Percentiles rank a stretch among this genome's conserved stretches.
These are phyloP conservation scores for Lipomyces chichibuensis DNA, from an alignment of 805 yeast genomes.

Conservation along the genomic window DNA sequence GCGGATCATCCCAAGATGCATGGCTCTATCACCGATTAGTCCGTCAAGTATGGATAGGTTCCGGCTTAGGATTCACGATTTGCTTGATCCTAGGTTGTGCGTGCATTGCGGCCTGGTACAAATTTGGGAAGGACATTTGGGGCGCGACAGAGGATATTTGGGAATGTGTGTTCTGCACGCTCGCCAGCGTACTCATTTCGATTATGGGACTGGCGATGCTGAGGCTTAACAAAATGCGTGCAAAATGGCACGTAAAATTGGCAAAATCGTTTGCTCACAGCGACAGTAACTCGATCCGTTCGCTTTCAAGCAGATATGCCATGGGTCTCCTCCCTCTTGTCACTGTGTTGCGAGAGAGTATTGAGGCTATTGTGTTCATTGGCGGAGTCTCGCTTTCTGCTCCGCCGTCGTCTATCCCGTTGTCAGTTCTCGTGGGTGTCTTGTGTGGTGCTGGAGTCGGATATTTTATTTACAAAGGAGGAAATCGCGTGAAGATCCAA, in stretches of 20 bases:
- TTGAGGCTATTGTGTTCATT: slow-evolving; percentile 93
- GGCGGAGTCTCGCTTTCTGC: slow-evolving; percentile 88
- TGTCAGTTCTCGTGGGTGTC: slow-evolving; percentile 87
- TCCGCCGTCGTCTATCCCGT: slow-evolving; percentile 76
- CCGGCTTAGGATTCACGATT: slow-evolving; percentile 67
- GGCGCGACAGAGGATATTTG: slow-evolving; percentile 85
- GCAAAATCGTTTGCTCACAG: slow-evolving; percentile 71
- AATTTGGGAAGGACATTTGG: slow-evolving; percentile 81
- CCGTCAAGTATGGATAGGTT: slow-evolving; percentile 89
- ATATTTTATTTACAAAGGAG: slow-evolving; percentile 72
- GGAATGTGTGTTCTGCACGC: slow-evolving; percentile 94
- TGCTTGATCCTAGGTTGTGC: slow-evolving; percentile 89
- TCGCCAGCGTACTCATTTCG: slow-evolving; percentile 87
- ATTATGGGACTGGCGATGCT: slow-evolving; percentile 96
- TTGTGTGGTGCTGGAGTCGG: slow-evolving; percentile 79
- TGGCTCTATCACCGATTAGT: slow-evolving; percentile 62
- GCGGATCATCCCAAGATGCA: slow-evolving; percentile 45
- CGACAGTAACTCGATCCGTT: slow-evolving; percentile 29
- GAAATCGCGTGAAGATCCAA: slow-evolving; percentile 81
- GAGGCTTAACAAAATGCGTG: slow-evolving; percentile 93
- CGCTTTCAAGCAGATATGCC: slow-evolving; percentile 70
- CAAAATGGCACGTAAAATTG: slow-evolving; percentile 94
- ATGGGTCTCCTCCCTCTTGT: slow-evolving; percentile 88
- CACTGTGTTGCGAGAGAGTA: slow-evolving; percentile 93
- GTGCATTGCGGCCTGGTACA: slow-evolving; percentile 90